Conservation (phyloP, 345 rosid genomes). For the Anastatica hierochuntica region DNA sequence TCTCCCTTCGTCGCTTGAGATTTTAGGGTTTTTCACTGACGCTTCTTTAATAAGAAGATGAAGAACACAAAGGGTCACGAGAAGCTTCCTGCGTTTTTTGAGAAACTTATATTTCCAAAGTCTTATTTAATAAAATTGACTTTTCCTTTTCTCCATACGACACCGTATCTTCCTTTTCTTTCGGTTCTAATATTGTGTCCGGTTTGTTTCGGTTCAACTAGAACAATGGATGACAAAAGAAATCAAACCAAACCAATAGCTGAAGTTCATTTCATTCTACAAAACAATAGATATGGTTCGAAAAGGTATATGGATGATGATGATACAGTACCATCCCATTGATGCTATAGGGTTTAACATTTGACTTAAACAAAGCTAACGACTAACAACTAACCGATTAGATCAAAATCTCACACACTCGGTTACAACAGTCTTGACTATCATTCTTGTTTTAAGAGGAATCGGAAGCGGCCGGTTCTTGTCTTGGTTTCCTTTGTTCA, state of each 20-base stretch:
- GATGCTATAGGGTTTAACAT: constrained; percentile 11
- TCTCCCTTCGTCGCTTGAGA: constrained; percentile 1
- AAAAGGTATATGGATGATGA: too few relatives aligned
- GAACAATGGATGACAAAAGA: neutral
- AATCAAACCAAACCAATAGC: neutral
- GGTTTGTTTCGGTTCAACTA: neutral
- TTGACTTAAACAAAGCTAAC: constrained; percentile 4
- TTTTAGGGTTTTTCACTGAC: constrained; percentile 11
- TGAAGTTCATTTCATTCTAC: constrained; percentile 1
- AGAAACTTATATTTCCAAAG: too few relatives aligned
- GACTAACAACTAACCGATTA: constrained; percentile 10
- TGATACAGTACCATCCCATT: neutral
- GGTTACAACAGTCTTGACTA: neutral
- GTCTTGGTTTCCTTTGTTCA: constrained; percentile 50
- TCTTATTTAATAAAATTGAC: too few relatives aligned
- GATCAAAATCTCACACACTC: constrained; percentile 15
- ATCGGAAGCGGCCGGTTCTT: constrained; percentile 39
- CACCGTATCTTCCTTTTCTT: neutral
- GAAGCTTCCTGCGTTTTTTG: neutral
- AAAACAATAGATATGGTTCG: constrained; percentile 11
- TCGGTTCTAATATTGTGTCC: neutral
- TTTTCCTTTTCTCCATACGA: neutral
- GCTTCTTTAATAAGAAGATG: neutral
- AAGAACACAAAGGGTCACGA: neutral
- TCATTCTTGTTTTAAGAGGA: constrained; percentile 26